phyloP scores from a whole-genome alignment of 306 rosid genomes.

The Cotoneaster glaucophyllus region DNA sequence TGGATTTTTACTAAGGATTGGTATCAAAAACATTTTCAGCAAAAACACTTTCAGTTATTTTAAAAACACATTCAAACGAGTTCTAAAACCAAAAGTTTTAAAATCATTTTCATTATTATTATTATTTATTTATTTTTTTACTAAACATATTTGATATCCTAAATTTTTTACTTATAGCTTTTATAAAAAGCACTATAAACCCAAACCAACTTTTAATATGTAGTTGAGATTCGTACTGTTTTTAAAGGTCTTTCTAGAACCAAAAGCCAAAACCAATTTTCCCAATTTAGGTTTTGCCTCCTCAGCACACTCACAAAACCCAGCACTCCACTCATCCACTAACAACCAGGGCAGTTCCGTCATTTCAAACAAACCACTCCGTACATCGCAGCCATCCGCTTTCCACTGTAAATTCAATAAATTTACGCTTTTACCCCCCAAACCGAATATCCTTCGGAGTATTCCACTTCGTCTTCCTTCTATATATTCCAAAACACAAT shows the following conservation, averaged over 20 bases:
- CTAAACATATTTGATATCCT: too few relatives aligned
- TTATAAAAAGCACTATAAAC: too few relatives aligned
- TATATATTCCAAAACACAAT: not conserved
- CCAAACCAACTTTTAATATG: too few relatives aligned
- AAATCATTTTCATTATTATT: too few relatives aligned
- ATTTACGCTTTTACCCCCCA: not conserved
- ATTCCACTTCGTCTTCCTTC: conserved; percentile 1
- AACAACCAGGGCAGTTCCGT: not conserved
- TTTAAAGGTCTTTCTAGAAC: not conserved
- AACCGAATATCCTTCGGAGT: conserved; percentile 26
- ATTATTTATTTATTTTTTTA: too few relatives aligned
- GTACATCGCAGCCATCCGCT: not conserved
- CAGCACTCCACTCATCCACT: not conserved
- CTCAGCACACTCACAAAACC: too few relatives aligned
- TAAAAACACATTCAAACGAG: too few relatives aligned
- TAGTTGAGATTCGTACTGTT: not conserved
- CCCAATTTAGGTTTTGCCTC: not conserved
- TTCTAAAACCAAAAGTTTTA: too few relatives aligned
- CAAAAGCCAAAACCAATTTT: not conserved
- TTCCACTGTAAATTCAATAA: not conserved
- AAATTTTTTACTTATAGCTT: too few relatives aligned
- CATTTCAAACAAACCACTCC: not conserved
- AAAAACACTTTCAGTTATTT: too few relatives aligned
- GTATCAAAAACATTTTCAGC: too few relatives aligned
- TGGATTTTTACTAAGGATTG: too few relatives aligned